Evolutionary conservation across 495 filamentous ascomycete species (phyloP).

Genomic region (Annulohypoxylon maeteangense): DNA sequence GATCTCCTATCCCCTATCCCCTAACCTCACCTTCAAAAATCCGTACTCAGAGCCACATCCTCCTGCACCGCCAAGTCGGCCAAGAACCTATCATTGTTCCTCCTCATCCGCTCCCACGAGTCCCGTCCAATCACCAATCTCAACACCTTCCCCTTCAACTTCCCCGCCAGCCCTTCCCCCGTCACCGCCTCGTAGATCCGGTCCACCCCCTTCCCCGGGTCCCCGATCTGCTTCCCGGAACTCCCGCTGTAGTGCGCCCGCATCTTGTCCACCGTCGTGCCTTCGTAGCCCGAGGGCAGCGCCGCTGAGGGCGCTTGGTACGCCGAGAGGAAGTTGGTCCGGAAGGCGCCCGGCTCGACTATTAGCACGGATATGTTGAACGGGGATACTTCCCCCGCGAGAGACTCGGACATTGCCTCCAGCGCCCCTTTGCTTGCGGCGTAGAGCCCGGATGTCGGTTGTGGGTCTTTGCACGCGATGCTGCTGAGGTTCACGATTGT

Average conservation of each 20-base stretch:
- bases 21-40: neutral
- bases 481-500: constrained; percentile 61
- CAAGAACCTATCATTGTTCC: constrained; percentile 25
- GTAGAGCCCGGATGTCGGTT: constrained; percentile 50
- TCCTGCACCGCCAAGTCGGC: constrained; percentile 29
- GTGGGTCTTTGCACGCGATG: constrained; percentile 57
- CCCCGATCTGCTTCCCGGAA: constrained; percentile 52
- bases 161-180: constrained; percentile 45
- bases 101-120: constrained; percentile 8
- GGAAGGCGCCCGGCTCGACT: constrained; percentile 58
- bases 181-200: constrained; percentile 54
- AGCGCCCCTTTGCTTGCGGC: constrained; percentile 57
- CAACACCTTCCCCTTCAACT: constrained; percentile 25
- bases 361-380: constrained; percentile 52
- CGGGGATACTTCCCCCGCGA: constrained; percentile 54
- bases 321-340: constrained; percentile 46
- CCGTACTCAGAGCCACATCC: constrained; percentile 36
- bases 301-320: constrained; percentile 18
- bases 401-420: constrained; percentile 48
- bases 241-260: constrained; percentile 11
- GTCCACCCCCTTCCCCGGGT: constrained; percentile 53
- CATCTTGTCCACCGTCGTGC: constrained; percentile 23
- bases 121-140: constrained; percentile 22
- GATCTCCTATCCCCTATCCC: neutral
- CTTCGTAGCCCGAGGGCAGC: constrained; percentile 40